Conservation (phyloP, 805 yeast species). For the Jamesozyma jinghongensis region DNA sequence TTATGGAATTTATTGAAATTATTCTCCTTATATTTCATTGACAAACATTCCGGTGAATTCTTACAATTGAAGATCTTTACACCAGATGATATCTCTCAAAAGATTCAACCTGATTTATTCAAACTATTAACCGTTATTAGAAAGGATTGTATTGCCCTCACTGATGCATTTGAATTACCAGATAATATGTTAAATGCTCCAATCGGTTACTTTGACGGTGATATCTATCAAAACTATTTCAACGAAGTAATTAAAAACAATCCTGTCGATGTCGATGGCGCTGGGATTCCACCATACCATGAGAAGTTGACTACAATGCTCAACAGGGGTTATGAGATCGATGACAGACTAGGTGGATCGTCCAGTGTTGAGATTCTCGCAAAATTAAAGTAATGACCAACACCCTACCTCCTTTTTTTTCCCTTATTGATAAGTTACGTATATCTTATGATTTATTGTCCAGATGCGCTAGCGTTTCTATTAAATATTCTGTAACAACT, state of each 20-base stretch:
- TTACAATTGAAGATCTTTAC: slow-evolving; percentile 52
- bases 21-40: slow-evolving; percentile 59
- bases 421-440: background rate
- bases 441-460: no score
- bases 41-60: slow-evolving; percentile 63
- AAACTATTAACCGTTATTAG: slow-evolving; percentile 44
- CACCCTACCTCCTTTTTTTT: background rate
- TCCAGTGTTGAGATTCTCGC: slow-evolving; percentile 24
- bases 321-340: slow-evolving; percentile 29
- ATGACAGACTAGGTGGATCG: slow-evolving; percentile 31
- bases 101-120: slow-evolving; percentile 37
- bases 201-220: slow-evolving; percentile 73
- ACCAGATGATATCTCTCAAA: slow-evolving; percentile 37
- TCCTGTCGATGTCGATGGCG: slow-evolving; percentile 42
- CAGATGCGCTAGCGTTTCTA: no score
- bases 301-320: slow-evolving; percentile 33
- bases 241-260: slow-evolving; percentile 47
- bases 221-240: slow-evolving; percentile 73
- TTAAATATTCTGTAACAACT: no score
- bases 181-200: slow-evolving; percentile 78
- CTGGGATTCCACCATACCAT: slow-evolving; percentile 40
- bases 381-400: slow-evolving; percentile 20
- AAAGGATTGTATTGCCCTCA: slow-evolving; percentile 62
- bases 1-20: slow-evolving; percentile 49
- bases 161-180: slow-evolving; percentile 74